Evolutionary conservation across 176 grass and related monocot genomes (phyloP).

Genomic region (Ampelocalamus luodianensis): DNA sequence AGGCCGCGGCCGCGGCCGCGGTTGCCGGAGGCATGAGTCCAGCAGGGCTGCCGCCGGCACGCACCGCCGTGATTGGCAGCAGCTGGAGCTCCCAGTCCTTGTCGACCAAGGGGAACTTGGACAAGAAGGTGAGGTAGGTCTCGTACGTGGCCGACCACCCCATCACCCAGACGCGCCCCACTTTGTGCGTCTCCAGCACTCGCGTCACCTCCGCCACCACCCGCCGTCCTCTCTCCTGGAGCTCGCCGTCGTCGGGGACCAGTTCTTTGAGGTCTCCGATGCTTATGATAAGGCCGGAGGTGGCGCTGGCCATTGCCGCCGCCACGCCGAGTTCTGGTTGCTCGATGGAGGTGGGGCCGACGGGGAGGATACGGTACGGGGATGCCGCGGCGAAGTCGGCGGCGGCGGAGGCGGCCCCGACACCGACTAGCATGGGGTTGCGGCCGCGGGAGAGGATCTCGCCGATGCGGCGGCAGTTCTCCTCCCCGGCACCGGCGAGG

Average conservation of each 20-base stretch:
- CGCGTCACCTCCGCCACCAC: conserved; percentile 79
- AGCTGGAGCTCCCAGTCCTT: conserved; percentile 96
- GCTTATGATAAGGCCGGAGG: conserved; percentile 62
- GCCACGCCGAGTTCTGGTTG: conserved; percentile 12
- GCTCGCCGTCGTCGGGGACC: conserved; percentile 43
- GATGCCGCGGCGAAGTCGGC: conserved; percentile 51
- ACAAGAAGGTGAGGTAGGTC: conserved; percentile 89
- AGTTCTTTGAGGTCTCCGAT: conserved; percentile 81
- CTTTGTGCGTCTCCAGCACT: conserved; percentile 65
- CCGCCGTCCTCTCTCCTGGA: conserved; percentile 45
- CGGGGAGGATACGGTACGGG: conserved; percentile 54
- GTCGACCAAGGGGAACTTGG: conserved; percentile 85
- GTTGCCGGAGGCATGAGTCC: conserved; percentile 17
- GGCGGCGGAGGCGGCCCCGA: conserved; percentile 67
- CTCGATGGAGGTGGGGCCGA: conserved; percentile 35
- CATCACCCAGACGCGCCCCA: conserved; percentile 67
- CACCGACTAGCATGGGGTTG: conserved; percentile 91
- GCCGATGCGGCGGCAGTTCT: conserved; percentile 65
- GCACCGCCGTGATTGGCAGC: conserved; percentile 70
- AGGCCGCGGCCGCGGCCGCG: conserved; percentile 3
- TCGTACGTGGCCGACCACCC: conserved; percentile 93
- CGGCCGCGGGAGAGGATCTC: conserved; percentile 76
- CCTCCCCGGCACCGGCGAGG: conserved; percentile 46
- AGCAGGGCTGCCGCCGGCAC: conserved; percentile 18
- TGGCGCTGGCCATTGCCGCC: conserved; percentile 12